Base-by-base conservation (phyloP, 768 basidiomycete species). In the Fibroporia radiculosa region DNA sequence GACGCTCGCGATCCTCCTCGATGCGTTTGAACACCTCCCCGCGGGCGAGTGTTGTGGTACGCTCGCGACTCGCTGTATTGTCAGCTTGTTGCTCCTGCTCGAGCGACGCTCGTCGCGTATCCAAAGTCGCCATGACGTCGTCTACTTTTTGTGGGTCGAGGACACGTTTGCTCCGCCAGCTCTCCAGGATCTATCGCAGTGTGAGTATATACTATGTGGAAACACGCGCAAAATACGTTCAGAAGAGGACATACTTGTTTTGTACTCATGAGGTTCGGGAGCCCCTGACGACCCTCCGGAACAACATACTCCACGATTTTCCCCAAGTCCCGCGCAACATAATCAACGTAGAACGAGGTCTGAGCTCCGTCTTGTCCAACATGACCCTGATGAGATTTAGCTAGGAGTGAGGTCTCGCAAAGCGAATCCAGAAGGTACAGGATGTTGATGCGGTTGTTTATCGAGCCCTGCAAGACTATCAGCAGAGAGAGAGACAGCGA, bases 391-490 rank as follows among this genome's bases (percentile, higher is more conserved):
- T 75, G 74, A 0, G 82, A 75, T 53, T 78, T 83, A 38, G 80
- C 77, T 26, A 84, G 69, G 3, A 87, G 69, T 25, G 79, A 88
- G 0, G 80, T 74, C 57, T 90, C 88, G 61, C 86, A 92, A 11
- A 96, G 72, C 0, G 85, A 81, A 62, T 95, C 92, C 33, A 97
- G 76, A 58, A 93, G 82, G 61, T 95, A 91, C 0, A 96, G 69
- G 48, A 95, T 83, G 62, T 96, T 96, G 55, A 97, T 93, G n/a
- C 90, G 73, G 24, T 84, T 79, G 62, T 96, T 93, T 16, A 95
- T 79, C 0, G 85, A 81, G 40, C 86, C 90, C 65, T 66, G 41
- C 16, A 36, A 6, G 45, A 40, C 6, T 24, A 4, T 6, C 29
- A 31, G n/a, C n/a, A n/a, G 20, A 34, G 22, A 7, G 38, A 38